Base-by-base conservation (phyloP, 1,284 basidiomycete species). In the Ceratobasidium sp. region DNA sequence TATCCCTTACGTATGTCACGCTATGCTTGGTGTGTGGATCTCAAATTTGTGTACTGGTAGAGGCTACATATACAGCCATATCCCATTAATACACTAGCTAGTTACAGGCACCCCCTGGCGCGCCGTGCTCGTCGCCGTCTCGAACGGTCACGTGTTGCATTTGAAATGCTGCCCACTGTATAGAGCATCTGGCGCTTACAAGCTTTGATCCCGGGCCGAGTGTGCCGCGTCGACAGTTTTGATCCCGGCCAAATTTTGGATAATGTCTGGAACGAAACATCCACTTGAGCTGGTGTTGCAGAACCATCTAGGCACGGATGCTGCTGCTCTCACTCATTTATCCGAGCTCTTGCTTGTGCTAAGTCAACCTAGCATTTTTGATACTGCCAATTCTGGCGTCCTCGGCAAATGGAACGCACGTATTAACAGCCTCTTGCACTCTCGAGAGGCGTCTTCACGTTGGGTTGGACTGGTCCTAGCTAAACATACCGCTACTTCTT, bases 391-490 rank as follows among this genome's bases (percentile, higher is more conserved):
- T 9, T 88, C 91, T 0, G 81, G 90, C 4, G 91, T 94, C 82
- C 85, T 90, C 10, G 85, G 89, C 77, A 94, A 94, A 88, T 95
- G 93, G 93, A 86, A 87, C 7, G 86, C 88, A 23, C 89, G 93
- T 74, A 85, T 94, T 77, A 90, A 89, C 80, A 90, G 93, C 3
- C 85, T 95, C 59, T 86, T 95, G 62, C 91, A 92, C 80, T 91
- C 94, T 15, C 94, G 92, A 83, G 90, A 93, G 79, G 83, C 90
- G 13, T 90, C 89, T 62, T 90, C 89, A 78, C 89, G 92, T 78
- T 95, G 93, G 93, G 90, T 91, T 28, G 94, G 92, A 17, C 85
- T 94, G 40, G 92, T 89, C 81, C 84, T 95, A 56, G 93, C 94
- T 1, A 85, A 91, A 80, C 89, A 89, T 80, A 91, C 91, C 6